Base-by-base conservation (phyloP, 1,284 basidiomycete genomes). In the Caloboletus firmus region DNA sequence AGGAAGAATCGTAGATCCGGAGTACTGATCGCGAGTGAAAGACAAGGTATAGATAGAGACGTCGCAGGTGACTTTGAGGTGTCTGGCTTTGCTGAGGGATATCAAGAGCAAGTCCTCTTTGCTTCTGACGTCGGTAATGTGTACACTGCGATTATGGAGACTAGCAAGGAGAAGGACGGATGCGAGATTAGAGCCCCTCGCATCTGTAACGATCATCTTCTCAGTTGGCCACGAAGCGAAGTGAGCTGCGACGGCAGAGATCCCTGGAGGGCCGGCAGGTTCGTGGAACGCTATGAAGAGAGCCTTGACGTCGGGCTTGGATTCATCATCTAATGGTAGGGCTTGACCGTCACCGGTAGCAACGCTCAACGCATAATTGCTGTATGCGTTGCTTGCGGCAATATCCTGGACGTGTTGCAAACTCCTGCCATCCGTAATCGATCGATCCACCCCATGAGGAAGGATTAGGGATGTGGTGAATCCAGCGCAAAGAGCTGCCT, bases 31-130 rank as follows among this genome's bases (percentile, higher is more conserved):
- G 52, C 79, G 80, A 24, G 83, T 85, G 76, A 95, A 95, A 84
- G 98, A 98, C 56, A 99, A 78, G 11, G 93, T 84, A 73, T 94
- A 98, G 48, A 98, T 82, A 10, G 95, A 87, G 34, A 98, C 93
- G 65, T 99, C 97, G 71, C 96, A 98, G 3, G 95, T 98, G 55
- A 98, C 96, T 67, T 92, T 89, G 62, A 99, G 82, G 28, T 90
- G 81, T 78, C 96, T 97, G 51, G 89, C 88, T 76, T 99, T 99
- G 80, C 93, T 94, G 48, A 99, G 80, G 7, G 90, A 87, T 69
- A 99, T 98, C 55, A 99, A 76, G 37, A 90, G 78, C 52, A 99
- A 80, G 70, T 99, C 97, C 57, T 95, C 95, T 63, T 85, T 81
- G 58, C 81, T 89, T 60, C 88, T 86, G 35, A 99, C 93, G 64